Percentiles rank a stretch among this genome's conserved stretches.
These are phyloP conservation scores for Chenopodium album DNA, from an alignment of 148 eudicot species.

Conservation along the genomic window DNA sequence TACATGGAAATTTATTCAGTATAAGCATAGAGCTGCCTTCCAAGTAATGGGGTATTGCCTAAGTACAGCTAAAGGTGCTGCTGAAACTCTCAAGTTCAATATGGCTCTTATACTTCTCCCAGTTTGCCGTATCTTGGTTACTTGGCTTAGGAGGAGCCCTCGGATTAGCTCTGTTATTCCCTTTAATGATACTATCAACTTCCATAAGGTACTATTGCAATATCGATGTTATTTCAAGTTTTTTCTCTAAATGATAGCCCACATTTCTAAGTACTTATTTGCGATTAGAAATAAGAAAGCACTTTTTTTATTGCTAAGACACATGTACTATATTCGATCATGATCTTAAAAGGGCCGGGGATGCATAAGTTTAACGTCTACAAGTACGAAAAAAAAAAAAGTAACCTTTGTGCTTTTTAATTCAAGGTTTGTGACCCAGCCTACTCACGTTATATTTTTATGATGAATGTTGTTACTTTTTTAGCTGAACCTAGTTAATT, in stretches of 20 bases:
- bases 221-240: background rate
- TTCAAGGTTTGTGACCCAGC: no score
- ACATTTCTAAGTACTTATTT: background rate
- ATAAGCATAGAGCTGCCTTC: conserved; percentile 34
- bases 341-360: no score
- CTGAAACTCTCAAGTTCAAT: conserved; percentile 48
- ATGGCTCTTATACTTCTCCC: conserved; percentile 49
- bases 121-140: conserved; percentile 36
- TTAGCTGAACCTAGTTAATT: background rate
- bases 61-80: conserved; percentile 45
- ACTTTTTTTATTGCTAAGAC: no score
- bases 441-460: no score
- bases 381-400: no score
- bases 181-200: conserved; percentile 43
- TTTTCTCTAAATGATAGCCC: background rate
- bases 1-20: conserved; percentile 38
- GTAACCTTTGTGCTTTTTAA: no score
- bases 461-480: no score
- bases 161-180: conserved; percentile 29
- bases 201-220: conserved; percentile 34
- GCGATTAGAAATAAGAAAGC: no score
- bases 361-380: no score
- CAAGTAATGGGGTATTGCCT: conserved; percentile 48
- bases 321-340: no score
- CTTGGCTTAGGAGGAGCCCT: conserved; percentile 37